These are phyloP conservation scores for Ceratobasidium sp. DNA, from an alignment of 1,284 basidiomycete genomes.

Conservation along the genomic window DNA sequence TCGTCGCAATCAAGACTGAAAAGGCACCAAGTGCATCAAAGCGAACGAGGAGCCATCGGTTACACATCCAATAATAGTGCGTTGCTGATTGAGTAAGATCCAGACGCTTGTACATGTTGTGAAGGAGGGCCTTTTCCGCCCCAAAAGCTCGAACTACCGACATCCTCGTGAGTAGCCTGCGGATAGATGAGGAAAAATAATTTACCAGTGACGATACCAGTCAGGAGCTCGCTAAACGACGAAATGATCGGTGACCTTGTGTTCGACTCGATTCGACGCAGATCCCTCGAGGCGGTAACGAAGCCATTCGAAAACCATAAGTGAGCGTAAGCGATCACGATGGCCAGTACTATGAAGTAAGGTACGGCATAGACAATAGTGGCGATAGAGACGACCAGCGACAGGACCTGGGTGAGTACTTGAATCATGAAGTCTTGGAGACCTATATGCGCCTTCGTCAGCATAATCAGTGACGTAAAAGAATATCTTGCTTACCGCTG, in stretches of 20 bases:
- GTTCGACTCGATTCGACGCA: conserved; percentile 43
- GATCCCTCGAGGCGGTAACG: conserved; percentile 28
- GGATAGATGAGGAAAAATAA: neutral
- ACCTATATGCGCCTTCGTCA: neutral
- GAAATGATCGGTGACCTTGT: conserved; percentile 44
- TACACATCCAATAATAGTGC: conserved; percentile 46
- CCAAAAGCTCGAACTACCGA: conserved; percentile 43
- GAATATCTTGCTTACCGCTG: neutral
- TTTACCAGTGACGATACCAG: conserved; percentile 10
- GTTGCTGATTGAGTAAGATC: conserved; percentile 36
- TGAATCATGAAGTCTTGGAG: neutral
- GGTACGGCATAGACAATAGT: conserved; percentile 40
- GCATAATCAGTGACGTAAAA: neutral
- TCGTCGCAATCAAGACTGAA: conserved; percentile 74
- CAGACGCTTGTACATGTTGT: conserved; percentile 34
- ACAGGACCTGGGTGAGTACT: neutral
- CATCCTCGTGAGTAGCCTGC: conserved; percentile 19
- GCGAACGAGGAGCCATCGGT: conserved; percentile 35
- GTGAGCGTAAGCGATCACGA: conserved; percentile 13
- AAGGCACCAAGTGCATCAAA: conserved; percentile 77
- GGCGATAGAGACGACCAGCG: neutral
- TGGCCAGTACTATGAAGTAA: conserved; percentile 18
- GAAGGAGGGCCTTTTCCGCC: conserved; percentile 10
- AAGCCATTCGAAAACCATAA: conserved; percentile 29
- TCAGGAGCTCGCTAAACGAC: conserved; percentile 39